phyloP scores from a whole-genome alignment of 192 early-diverging fungal genomes.

The Radiomyces spectabilis region DNA sequence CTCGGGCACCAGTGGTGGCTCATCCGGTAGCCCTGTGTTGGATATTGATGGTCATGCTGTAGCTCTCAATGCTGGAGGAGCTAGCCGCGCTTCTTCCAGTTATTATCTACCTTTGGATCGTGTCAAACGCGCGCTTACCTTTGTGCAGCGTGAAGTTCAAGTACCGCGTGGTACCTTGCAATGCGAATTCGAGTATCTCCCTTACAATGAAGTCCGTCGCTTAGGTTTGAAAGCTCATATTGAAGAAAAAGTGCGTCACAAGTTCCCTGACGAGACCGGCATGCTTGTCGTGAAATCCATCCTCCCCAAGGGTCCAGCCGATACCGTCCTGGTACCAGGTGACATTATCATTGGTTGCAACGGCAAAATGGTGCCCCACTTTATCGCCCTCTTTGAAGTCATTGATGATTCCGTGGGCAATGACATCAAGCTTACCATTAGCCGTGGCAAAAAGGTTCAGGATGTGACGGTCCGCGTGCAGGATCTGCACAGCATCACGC shows the following conservation, averaged over 20 bases:
- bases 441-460: conserved; percentile 44
- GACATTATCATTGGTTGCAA: conserved; percentile 68
- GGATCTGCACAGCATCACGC: conserved; percentile 73
- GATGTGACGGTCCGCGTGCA: conserved; percentile 48
- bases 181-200: conserved; percentile 57
- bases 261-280: conserved; percentile 59
- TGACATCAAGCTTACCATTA: conserved; percentile 42
- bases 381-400: conserved; percentile 55
- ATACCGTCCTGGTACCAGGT: conserved; percentile 50
- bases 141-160: conserved; percentile 41
- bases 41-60: conserved; percentile 72
- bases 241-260: conserved; percentile 54
- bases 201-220: conserved; percentile 67
- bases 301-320: conserved; percentile 65
- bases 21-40: conserved; percentile 71
- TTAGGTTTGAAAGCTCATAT: conserved; percentile 59
- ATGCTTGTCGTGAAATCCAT: conserved; percentile 59
- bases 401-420: conserved; percentile 56
- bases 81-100: conserved; percentile 58
- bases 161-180: conserved; percentile 76
- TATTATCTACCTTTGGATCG: conserved; percentile 76
- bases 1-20: conserved; percentile 67
- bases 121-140: conserved; percentile 54
- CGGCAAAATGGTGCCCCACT: conserved; percentile 58
- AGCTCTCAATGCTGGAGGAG: conserved; percentile 67